These are phyloP conservation scores for Pseudopithomyces chartarum DNA, from an alignment of 2,329 filamentous ascomycete genomes.

Conservation along the genomic window DNA sequence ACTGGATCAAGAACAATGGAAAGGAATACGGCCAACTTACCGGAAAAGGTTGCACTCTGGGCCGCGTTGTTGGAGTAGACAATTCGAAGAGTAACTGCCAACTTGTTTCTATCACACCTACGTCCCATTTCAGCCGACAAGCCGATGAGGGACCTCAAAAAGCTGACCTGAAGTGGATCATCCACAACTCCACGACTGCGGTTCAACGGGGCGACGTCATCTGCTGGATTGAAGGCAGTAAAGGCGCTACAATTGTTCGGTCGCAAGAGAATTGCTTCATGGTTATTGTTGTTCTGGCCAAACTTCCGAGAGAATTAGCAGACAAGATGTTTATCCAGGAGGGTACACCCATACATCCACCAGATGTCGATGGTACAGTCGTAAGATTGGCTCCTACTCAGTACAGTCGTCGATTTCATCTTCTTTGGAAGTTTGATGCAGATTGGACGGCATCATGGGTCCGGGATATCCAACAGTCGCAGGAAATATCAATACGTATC, in stretches of 20 bases:
- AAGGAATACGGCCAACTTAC: background rate
- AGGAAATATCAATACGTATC: background rate
- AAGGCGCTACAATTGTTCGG: background rate
- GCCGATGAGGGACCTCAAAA: background rate
- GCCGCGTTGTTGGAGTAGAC: background rate
- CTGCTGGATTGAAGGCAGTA: background rate
- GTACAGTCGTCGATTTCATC: background rate
- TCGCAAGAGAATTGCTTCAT: background rate
- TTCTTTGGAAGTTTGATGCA: background rate
- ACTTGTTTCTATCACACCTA: background rate
- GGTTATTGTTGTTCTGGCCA: background rate
- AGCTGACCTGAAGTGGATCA: background rate
- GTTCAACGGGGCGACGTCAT: background rate
- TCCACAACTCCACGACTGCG: background rate
- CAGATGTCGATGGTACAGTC: background rate
- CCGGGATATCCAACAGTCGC: background rate
- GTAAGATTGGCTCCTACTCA: background rate
- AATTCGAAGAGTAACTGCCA: background rate
- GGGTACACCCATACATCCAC: background rate
- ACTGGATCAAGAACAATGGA: background rate
- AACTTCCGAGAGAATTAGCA: background rate
- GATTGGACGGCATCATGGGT: background rate
- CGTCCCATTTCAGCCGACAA: background rate
- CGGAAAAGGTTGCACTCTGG: background rate
- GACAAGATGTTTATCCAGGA: background rate